These are phyloP conservation scores for Macrotyloma uniflorum DNA, from an alignment of 306 rosid species.

Conservation along the genomic window DNA sequence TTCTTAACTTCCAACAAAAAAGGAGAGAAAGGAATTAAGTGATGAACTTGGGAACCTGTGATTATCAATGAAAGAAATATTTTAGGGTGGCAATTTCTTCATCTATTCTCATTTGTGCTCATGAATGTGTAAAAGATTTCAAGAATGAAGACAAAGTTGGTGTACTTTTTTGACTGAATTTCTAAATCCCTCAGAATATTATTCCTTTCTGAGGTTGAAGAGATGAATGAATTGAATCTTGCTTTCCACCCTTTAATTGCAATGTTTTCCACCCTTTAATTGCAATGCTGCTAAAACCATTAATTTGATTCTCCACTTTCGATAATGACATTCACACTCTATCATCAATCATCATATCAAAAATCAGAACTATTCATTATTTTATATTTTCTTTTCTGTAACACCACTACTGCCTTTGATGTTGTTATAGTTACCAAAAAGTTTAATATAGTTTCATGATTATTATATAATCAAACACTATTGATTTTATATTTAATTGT, in stretches of 20 bases:
- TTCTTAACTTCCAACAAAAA: slow-evolving; percentile 13
- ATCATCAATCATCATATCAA: background rate
- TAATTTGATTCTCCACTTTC: slow-evolving; percentile 46
- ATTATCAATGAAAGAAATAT: too few relatives aligned
- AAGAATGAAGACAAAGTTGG: slow-evolving; percentile 35
- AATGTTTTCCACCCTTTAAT: slow-evolving; percentile 37
- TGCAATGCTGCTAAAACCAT: slow-evolving; percentile 33
- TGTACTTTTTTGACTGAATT: slow-evolving; percentile 39
- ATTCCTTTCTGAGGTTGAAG: slow-evolving; percentile 38
- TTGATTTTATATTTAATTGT: too few relatives aligned
- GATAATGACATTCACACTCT: slow-evolving; percentile 40
- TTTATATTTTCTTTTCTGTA: too few relatives aligned
- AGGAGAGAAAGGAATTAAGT: background rate
- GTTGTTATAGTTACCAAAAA: too few relatives aligned
- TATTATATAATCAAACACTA: too few relatives aligned
- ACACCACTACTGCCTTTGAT: too few relatives aligned
- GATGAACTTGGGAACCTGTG: too few relatives aligned
- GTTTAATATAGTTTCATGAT: too few relatives aligned
- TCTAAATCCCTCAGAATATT: slow-evolving; percentile 25
- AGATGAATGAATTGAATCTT: slow-evolving; percentile 42
- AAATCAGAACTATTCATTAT: too few relatives aligned
- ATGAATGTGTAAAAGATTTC: slow-evolving; percentile 16
- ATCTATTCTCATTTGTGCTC: background rate
- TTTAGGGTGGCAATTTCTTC: slow-evolving; percentile 3
- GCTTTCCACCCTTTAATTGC: slow-evolving; percentile 35